These are phyloP conservation scores for Osmanthus fragrans DNA, from an alignment of 257 asterid genomes.

Conservation along the genomic window DNA sequence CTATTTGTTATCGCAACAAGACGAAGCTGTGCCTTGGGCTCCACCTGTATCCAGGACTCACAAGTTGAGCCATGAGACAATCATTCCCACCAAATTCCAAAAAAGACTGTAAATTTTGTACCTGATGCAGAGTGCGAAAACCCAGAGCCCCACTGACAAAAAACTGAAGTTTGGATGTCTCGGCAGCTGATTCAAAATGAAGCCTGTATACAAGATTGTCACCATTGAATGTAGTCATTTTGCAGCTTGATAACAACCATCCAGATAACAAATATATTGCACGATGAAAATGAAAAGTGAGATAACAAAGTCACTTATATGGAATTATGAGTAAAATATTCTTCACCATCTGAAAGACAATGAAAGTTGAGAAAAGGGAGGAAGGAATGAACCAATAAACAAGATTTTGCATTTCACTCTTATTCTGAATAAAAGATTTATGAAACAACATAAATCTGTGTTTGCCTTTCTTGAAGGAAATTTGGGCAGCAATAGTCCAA, in stretches of 20 bases:
- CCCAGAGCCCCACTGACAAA: constrained; percentile 82
- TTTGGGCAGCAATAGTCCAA: neutral
- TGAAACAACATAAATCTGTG: neutral
- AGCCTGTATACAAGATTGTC: constrained; percentile 44
- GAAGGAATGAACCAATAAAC: neutral
- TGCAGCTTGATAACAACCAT: constrained; percentile 12
- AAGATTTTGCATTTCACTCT: neutral
- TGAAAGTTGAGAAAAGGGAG: neutral
- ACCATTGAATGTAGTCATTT: constrained; percentile 18
- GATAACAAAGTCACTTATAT: neutral
- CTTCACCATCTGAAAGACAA: neutral
- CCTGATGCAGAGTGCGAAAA: constrained; percentile 91
- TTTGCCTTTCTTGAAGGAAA: neutral
- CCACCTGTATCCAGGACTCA: constrained; percentile 49
- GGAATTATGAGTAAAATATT: neutral
- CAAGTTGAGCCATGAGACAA: constrained; percentile 19
- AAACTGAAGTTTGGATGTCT: constrained; percentile 51
- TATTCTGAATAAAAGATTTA: neutral
- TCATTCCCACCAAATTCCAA: constrained; percentile 20
- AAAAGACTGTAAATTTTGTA: constrained; percentile 26
- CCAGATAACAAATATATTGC: constrained; percentile 17
- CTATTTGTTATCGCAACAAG: constrained; percentile 53
- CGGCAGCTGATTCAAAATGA: constrained; percentile 72
- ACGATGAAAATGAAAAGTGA: neutral
- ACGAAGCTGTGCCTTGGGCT: constrained; percentile 75